Base-by-base conservation (phyloP, 2,329 filamentous ascomycete species). In the Aureobasidium lini region DNA sequence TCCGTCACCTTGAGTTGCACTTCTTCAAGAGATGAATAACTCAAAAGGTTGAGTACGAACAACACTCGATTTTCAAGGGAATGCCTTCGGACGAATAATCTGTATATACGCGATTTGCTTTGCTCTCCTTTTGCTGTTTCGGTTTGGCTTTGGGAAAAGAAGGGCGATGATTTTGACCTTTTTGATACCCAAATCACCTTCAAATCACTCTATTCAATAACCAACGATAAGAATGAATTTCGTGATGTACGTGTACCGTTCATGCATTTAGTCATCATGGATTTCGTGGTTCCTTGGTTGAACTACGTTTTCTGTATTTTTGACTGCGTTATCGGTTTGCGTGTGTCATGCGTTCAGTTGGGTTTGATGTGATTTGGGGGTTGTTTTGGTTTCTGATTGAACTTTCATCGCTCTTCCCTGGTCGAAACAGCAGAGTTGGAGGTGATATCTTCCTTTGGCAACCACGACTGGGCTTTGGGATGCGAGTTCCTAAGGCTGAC, bases 1-100 rank as follows among this genome's bases (percentile, higher is more conserved):
- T 76, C 48, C 69, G 81, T 43, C 79, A 74, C 62, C 62, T 77
- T 61, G 80, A 84, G 72, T 67, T 75, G 63, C 79, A 73, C 69
- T 73, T 72, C 63, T 64, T 77, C 34, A 76, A 76, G 13, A 71
- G 73, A 44, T 61, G 52, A 39, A 31, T 34, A n/a, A 16, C 13
- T 39, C 18, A 16, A 31, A 29, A 31, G 10, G 16, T 16, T 44
- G 10, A 37, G 31, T 7, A 34, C 31, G 37, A 54, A 54, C 16
- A 28, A n/a, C 28, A 54, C 23, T 23, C 50, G 39, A 43, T 43
- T 54, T 16, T 10, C 23, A 39, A 11, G 36, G 40, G 50, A 40
- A 56, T 15, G 52, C 29, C 39, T 40, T 44, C 40, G 40, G 16
- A 56, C 50, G 50, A 36, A 56, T 36, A 13, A 46, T 36, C 31